Evolutionary conservation across 306 rosid species (phyloP), one percentile per base, ranked within the genome.

Genomic region (Canavalia gladiata): DNA sequence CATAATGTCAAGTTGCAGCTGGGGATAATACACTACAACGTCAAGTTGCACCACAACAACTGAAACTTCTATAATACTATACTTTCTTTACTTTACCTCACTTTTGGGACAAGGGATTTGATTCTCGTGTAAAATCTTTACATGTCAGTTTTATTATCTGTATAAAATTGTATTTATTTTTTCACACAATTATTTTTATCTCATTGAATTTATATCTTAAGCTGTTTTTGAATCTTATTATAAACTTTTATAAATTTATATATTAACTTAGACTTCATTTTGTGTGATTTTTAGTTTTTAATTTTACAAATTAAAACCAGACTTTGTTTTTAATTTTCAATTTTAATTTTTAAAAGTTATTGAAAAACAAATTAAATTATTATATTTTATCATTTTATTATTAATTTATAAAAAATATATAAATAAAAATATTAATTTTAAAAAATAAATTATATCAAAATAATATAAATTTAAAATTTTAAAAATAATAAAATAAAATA

Each of bases 21-120:
- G 8, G 3, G 25, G n/a, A 46, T 51, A 70, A 41, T 49, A 70
- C 42, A 43, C 6, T 29, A 70, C 29, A 70, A 18, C 11, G 10
- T 69, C 83, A 57, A 49, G 54, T 71, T 71, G 78, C 75, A 59
- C 71, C 43, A 43, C 56, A 74, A 11, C 54, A 45, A 74, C 63
- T 3, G 71, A 74, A 74, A 55, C 76, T 73, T 79, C 83, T 57
- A 58, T 8, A 11, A 34, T 37, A 31, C 66, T 81, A 51, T 29
- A 59, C 45, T 60, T 47, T 9, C 71, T 13, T 34, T 11, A 28
- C 9, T 67, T 34, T 30, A 28, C 49, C 35, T 57, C 3, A 1
- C 12, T 29, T 29, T 2, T 7, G 35, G 12, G 6, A 50, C 8
- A 1, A 70, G 12, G 18, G 8, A 28, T 43, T 45, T 9, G 37